These are phyloP conservation scores for Mycena amicta DNA, from an alignment of 768 basidiomycete genomes.

Conservation along the genomic window DNA sequence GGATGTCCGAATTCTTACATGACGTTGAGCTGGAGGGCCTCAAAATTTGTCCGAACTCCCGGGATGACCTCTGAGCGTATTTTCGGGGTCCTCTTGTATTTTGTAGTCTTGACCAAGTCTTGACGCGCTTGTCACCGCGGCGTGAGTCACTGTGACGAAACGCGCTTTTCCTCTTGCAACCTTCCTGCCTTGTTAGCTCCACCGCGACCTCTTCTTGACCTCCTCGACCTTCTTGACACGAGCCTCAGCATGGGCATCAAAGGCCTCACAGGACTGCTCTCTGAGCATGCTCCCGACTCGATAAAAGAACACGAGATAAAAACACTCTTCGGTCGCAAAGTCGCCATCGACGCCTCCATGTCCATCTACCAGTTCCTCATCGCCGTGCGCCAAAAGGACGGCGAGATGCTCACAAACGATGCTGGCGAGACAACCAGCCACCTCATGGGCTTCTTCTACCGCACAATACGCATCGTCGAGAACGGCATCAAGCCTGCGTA, in stretches of 20 bases:
- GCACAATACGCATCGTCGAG: slow-evolving; percentile 96
- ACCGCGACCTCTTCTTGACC: no score
- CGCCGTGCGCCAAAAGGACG: slow-evolving; percentile 94
- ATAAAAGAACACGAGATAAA: slow-evolving; percentile 96
- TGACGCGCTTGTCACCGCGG: no score
- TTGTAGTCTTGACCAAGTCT: no score
- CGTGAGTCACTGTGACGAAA: no score
- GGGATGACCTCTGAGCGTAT: no score
- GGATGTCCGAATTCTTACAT: no score
- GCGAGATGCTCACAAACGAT: slow-evolving; percentile 96
- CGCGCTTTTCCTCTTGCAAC: no score
- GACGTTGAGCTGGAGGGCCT: no score
- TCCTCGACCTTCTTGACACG: no score
- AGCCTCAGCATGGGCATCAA: slow-evolving; percentile 87
- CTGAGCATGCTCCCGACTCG: slow-evolving; percentile 85
- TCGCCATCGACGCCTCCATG: slow-evolving; percentile 98
- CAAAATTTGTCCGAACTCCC: no score
- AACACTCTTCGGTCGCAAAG: slow-evolving; percentile 96
- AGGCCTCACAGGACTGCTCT: slow-evolving; percentile 87
- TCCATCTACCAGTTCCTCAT: slow-evolving; percentile 98
- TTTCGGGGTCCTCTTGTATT: no score
- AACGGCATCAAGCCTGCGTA: slow-evolving; percentile 98
- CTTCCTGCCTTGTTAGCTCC: no score
- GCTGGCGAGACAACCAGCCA: slow-evolving; percentile 97
- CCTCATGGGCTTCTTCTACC: slow-evolving; percentile 98